phyloP scores from a whole-genome alignment of 1,139 yeast species.

The Sugiyamaella castrensis region DNA sequence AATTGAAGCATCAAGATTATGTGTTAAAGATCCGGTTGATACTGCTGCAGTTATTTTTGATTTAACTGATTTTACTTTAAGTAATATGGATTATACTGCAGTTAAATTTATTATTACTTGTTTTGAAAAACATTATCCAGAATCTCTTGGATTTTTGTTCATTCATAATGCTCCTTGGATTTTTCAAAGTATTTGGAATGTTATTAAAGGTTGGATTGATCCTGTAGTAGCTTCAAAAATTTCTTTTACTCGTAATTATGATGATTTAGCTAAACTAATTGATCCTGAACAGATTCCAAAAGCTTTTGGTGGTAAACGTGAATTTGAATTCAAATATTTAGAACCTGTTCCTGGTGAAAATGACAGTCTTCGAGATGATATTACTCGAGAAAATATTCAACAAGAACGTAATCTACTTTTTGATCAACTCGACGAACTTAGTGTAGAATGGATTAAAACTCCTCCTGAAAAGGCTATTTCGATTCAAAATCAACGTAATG shows the following conservation, averaged over 20 bases:
- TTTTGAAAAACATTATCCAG: slow-evolving; percentile 88
- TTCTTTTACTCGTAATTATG: slow-evolving; percentile 59
- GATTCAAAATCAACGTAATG: slow-evolving; percentile 47
- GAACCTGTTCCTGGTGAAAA: slow-evolving; percentile 55
- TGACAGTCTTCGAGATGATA: slow-evolving; percentile 43
- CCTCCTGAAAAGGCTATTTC: slow-evolving; percentile 43
- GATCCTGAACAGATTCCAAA: slow-evolving; percentile 53
- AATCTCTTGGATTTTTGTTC: slow-evolving; percentile 67
- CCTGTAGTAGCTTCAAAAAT: slow-evolving; percentile 85
- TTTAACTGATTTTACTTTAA: slow-evolving; percentile 65
- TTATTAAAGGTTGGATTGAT: slow-evolving; percentile 82
- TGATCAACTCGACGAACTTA: slow-evolving; percentile 51
- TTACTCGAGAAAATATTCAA: slow-evolving; percentile 42
- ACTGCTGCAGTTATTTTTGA: slow-evolving; percentile 76
- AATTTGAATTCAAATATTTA: slow-evolving; percentile 52
- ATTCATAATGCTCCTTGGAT: slow-evolving; percentile 92
- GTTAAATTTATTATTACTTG: slow-evolving; percentile 74
- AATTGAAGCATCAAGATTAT: slow-evolving; percentile 68
- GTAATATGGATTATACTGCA: slow-evolving; percentile 81
- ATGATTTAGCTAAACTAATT: slow-evolving; percentile 59
- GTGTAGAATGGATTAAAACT: slow-evolving; percentile 67
- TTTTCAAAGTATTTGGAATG: slow-evolving; percentile 80
- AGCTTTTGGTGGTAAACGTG: slow-evolving; percentile 65
- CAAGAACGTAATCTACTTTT: slow-evolving; percentile 50
- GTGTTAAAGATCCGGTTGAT: slow-evolving; percentile 61